These are phyloP conservation scores for Punctularia strigosozonata DNA, from an alignment of 768 basidiomycete genomes.

Conservation along the genomic window DNA sequence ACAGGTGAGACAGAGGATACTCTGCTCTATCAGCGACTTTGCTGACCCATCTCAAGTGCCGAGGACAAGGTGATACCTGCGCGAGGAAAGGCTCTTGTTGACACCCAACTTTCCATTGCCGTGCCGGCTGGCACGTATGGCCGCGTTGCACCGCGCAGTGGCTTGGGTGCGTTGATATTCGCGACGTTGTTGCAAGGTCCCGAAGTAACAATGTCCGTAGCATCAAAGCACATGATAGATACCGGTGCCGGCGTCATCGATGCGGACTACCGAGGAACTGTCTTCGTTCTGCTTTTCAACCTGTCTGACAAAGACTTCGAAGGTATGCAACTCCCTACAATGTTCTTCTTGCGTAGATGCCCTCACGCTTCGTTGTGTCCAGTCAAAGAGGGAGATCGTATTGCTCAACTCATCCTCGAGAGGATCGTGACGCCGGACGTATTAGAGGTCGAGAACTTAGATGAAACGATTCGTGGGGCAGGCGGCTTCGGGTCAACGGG, in stretches of 20 bases:
- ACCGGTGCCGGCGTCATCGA: slow-evolving; percentile 98
- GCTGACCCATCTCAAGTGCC: slow-evolving; percentile 37
- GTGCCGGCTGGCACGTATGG: slow-evolving; percentile 93
- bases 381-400: slow-evolving; percentile 92
- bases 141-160: slow-evolving; percentile 90
- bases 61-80: slow-evolving; percentile 79
- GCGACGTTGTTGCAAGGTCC: not conserved
- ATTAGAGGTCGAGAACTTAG: slow-evolving; percentile 82
- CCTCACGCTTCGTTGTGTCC: not conserved
- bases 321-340: slow-evolving; percentile 30
- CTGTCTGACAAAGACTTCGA: slow-evolving; percentile 82
- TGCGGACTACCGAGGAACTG: slow-evolving; percentile 86
- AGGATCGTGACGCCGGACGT: slow-evolving; percentile 80
- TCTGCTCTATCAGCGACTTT: not conserved
- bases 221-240: slow-evolving; percentile 95
- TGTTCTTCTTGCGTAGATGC: slow-evolving; percentile 2
- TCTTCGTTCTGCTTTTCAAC: slow-evolving; percentile 92
- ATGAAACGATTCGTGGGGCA: slow-evolving; percentile 72
- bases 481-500: slow-evolving; percentile 95
- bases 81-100: slow-evolving; percentile 81
- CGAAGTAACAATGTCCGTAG: slow-evolving; percentile 25
- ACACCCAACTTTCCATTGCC: slow-evolving; percentile 88
- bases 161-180: slow-evolving; percentile 55
- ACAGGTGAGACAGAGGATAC: slow-evolving; percentile 42
- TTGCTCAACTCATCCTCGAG: slow-evolving; percentile 93